phyloP scores from a whole-genome alignment of 352 stramenopile genomes.

The Globisporangium camurandrum region DNA sequence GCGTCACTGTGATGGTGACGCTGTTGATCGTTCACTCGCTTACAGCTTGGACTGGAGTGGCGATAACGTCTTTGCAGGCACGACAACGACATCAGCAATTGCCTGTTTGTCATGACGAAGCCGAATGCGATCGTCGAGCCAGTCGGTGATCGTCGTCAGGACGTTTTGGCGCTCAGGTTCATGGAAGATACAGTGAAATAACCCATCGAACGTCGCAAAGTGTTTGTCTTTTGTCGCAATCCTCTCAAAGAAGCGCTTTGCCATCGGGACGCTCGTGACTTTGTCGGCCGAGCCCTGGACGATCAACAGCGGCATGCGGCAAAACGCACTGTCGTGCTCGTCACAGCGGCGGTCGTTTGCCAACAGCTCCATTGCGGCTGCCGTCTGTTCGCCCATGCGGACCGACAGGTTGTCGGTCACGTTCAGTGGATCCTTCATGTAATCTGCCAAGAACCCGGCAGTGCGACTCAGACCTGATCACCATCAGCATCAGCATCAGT shows the following conservation, averaged over 20 bases:
- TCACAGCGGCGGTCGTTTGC: constrained; percentile 5
- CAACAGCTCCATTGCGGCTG: constrained; percentile 19
- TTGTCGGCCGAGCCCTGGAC: constrained; percentile 24
- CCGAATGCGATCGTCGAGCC: background rate
- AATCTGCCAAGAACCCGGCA: constrained; percentile 37
- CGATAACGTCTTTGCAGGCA: background rate
- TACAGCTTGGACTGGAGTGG: background rate
- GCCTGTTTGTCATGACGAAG: background rate
- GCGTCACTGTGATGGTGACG: no score
- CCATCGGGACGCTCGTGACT: constrained; percentile 19
- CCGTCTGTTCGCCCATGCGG: constrained; percentile 25
- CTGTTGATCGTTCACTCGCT: no score
- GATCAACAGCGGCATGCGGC: constrained; percentile 19
- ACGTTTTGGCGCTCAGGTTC: constrained; percentile 21
- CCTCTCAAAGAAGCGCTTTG: constrained; percentile 17
- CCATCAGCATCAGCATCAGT: no score
- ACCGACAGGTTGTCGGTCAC: constrained; percentile 32
- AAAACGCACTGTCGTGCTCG: constrained; percentile 18
- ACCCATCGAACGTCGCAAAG: constrained; percentile 20
- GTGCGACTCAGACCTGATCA: constrained; percentile 25
- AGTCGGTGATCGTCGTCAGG: constrained; percentile 11
- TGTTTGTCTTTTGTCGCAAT: constrained; percentile 23
- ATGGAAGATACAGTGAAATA: constrained; percentile 30
- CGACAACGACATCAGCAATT: background rate
- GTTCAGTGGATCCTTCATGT: constrained; percentile 47